A percentile compares a stretch with the other conserved stretches of the same genome.
Evolutionary conservation across 2,329 filamentous ascomycete genomes (phyloP).

Genomic region (Plectosphaerella plurivora): DNA sequence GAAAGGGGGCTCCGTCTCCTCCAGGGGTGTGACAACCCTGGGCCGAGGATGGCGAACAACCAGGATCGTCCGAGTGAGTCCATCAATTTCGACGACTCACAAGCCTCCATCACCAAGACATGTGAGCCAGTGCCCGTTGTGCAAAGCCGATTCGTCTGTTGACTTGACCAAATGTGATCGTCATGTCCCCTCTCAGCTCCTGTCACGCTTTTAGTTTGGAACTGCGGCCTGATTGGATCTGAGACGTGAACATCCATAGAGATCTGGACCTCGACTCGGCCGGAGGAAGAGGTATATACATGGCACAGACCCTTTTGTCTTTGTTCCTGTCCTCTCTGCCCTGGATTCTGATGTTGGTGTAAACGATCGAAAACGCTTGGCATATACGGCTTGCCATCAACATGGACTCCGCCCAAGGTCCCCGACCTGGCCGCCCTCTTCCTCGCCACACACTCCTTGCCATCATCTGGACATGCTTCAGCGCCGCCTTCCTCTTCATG

Average conservation of each 20-base stretch:
- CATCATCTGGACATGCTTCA: slow-evolving; percentile 17
- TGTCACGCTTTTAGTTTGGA: background rate
- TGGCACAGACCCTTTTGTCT: background rate
- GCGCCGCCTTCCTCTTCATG: slow-evolving; percentile 15
- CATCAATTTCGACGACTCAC: background rate
- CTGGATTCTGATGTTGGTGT: background rate
- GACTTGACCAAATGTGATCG: background rate
- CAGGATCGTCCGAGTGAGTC: background rate
- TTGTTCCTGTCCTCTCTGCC: background rate
- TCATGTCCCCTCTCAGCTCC: background rate
- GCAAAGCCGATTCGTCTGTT: background rate
- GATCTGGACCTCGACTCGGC: background rate
- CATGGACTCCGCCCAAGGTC: background rate
- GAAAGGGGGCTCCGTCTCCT: no score
- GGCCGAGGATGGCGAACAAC: background rate
- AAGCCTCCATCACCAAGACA: background rate
- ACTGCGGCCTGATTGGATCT: background rate
- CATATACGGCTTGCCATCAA: no score
- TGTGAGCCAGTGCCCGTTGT: background rate
- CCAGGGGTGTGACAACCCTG: no score
- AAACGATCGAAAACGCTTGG: no score
- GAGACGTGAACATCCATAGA: no score
- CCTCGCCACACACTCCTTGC: slow-evolving; percentile 13
- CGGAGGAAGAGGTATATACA: background rate
- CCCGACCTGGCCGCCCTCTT: background rate